Conservation (phyloP, 768 basidiomycete genomes). For the Suillus subalutaceus region DNA sequence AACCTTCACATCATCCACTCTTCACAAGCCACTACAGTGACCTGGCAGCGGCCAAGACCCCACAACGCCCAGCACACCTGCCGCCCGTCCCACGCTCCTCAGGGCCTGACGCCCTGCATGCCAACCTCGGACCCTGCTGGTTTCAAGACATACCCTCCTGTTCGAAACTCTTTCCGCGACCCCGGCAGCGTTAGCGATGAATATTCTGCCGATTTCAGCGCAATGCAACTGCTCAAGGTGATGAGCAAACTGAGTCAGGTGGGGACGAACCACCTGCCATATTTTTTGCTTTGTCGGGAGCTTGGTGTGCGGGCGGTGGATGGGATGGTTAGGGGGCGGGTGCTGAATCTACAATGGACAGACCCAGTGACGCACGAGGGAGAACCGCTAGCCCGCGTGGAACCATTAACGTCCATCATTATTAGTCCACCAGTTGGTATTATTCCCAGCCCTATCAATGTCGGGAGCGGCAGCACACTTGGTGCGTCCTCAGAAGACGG, state of each 20-base stretch:
- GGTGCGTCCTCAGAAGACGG: constrained; percentile 46
- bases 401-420: constrained; percentile 29
- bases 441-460: constrained; percentile 20
- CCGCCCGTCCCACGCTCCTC: constrained; percentile 37
- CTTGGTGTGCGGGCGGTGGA: constrained; percentile 84
- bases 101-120: constrained; percentile 55
- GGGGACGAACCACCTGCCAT: constrained; percentile 65
- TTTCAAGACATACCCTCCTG: constrained; percentile 60
- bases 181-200: constrained; percentile 39
- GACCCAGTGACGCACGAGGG: constrained; percentile 65
- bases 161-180: constrained; percentile 24
- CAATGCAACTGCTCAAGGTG: constrained; percentile 78
- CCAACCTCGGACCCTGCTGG: constrained; percentile 62
- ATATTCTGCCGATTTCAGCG: constrained; percentile 69
- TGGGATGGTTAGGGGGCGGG: constrained; percentile 79
- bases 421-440: constrained; percentile 32
- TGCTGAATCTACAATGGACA: constrained; percentile 79
- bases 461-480: constrained; percentile 39
- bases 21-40: constrained; percentile 48
- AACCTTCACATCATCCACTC: constrained; percentile 90
- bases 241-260: constrained; percentile 77
- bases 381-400: constrained; percentile 31
- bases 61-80: constrained; percentile 35
- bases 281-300: constrained; percentile 82
- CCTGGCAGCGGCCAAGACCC: constrained; percentile 32